Conservation (phyloP, 2,329 filamentous ascomycete species). For the Phymatotrichopsis omnivora region DNA sequence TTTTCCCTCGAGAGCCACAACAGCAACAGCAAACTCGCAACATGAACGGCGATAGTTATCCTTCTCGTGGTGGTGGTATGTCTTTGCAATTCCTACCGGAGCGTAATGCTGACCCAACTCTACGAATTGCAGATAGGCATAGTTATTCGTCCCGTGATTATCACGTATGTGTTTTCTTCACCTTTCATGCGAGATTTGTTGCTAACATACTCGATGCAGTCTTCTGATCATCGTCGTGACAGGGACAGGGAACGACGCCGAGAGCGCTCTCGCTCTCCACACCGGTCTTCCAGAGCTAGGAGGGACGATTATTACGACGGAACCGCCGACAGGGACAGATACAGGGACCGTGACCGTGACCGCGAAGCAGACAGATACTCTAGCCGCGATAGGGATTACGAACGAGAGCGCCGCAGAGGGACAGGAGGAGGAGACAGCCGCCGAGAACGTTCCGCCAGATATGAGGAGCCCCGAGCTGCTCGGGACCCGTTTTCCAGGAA, state of each 20-base stretch:
- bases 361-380: conserved; percentile 26
- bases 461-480: conserved; percentile 17
- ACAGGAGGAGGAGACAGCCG: conserved; percentile 53
- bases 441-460: conserved; percentile 40
- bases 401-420: conserved; percentile 50
- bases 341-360: conserved; percentile 37
- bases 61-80: conserved; percentile 56
- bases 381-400: conserved; percentile 50
- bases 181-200: conserved; percentile 28
- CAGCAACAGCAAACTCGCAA: conserved; percentile 32
- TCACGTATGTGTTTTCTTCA: conserved; percentile 37
- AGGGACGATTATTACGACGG: conserved; percentile 36
- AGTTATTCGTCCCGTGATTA: conserved; percentile 48
- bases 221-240: conserved; percentile 30
- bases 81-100: conserved; percentile 27
- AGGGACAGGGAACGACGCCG: conserved; percentile 27
- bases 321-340: conserved; percentile 38
- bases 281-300: conserved; percentile 31
- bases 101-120: conserved; percentile 23
- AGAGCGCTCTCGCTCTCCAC: conserved; percentile 24
- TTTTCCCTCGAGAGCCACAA: neutral
- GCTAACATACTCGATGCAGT: conserved; percentile 22
- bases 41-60: conserved; percentile 83
- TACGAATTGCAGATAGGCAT: conserved; percentile 31
- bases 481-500: conserved; percentile 52